These are phyloP conservation scores for Cladosporium colombiae DNA, from an alignment of 2,329 filamentous ascomycete genomes.

Conservation along the genomic window DNA sequence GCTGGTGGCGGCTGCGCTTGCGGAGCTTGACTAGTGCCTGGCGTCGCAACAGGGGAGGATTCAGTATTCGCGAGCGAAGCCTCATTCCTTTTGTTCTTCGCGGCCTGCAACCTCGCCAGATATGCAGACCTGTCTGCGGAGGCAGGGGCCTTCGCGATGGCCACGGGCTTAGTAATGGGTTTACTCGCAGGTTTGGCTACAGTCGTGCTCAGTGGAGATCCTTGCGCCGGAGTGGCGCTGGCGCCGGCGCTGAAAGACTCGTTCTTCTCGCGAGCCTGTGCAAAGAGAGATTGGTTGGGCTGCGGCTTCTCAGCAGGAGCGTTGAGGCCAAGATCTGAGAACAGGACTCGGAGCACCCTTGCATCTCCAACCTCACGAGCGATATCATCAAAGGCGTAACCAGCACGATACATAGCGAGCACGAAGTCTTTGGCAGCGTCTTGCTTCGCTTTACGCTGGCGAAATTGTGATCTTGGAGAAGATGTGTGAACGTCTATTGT, in stretches of 20 bases:
- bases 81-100: constrained; percentile 60
- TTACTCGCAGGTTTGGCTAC: neutral
- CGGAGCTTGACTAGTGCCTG: neutral
- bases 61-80: neutral
- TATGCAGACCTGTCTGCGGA: constrained; percentile 67
- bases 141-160: constrained; percentile 21
- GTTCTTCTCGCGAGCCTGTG: neutral
- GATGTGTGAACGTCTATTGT: constrained; percentile 8
- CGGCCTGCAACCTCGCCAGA: constrained; percentile 74
- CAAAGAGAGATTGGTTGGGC: neutral
- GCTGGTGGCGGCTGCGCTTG: neutral
- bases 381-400: constrained; percentile 73
- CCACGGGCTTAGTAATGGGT: constrained; percentile 27
- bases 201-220: neutral
- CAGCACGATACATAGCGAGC: constrained; percentile 51
- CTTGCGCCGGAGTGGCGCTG: neutral
- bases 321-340: constrained; percentile 61
- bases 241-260: neutral
- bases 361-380: constrained; percentile 71
- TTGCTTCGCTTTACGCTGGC: constrained; percentile 19
- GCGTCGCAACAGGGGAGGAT: neutral
- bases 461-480: constrained; percentile 15
- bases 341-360: constrained; percentile 63
- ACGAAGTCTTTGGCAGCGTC: constrained; percentile 32
- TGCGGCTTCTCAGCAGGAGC: neutral